These are phyloP conservation scores for Paspalum notatum DNA, from an alignment of 176 grass and related monocot genomes.

Conservation along the genomic window DNA sequence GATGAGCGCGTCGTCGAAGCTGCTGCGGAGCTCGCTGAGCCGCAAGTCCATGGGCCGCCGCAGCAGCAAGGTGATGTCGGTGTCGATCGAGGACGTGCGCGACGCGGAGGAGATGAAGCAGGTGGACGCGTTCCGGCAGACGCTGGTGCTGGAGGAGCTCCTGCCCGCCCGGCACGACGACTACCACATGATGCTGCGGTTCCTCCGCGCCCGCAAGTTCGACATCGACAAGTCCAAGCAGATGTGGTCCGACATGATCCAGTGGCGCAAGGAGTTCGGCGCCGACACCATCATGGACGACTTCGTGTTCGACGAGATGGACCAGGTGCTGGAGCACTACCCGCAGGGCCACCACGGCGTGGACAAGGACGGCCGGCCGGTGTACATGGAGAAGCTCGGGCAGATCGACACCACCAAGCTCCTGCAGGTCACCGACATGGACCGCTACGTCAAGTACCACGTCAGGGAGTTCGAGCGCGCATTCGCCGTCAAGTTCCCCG, in stretches of 20 bases:
- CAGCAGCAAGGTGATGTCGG: slow-evolving; percentile 96
- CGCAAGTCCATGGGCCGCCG: slow-evolving; percentile 61
- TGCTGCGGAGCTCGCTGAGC: slow-evolving; percentile 74
- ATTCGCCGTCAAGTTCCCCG: slow-evolving; percentile 94
- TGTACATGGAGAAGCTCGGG: slow-evolving; percentile 95
- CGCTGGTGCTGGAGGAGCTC: slow-evolving; percentile 89
- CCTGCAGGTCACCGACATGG: slow-evolving; percentile 80
- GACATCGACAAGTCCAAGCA: slow-evolving; percentile 91
- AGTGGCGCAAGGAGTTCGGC: slow-evolving; percentile 87
- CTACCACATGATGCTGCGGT: slow-evolving; percentile 99
- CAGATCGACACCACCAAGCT: slow-evolving; percentile 87
- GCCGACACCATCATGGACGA: slow-evolving; percentile 82
- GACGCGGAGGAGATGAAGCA: slow-evolving; percentile 83
- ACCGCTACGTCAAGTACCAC: slow-evolving; percentile 90
- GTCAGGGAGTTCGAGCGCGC: slow-evolving; percentile 93
- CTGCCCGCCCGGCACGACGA: slow-evolving; percentile 93
- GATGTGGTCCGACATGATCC: slow-evolving; percentile 93
- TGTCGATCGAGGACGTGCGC: slow-evolving; percentile 91
- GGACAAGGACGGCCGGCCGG: slow-evolving; percentile 79
- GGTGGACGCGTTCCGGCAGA: slow-evolving; percentile 98
- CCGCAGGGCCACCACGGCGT: slow-evolving; percentile 98
- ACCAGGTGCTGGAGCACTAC: slow-evolving; percentile 90
- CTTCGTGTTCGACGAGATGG: slow-evolving; percentile 83
- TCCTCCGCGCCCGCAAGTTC: slow-evolving; percentile 84
- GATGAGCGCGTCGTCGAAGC: slow-evolving; percentile 84